A percentile compares a stretch with the other conserved stretches of the same genome.
phyloP scores from a whole-genome alignment of 768 basidiomycete genomes.

The Sutorius australiensis region DNA sequence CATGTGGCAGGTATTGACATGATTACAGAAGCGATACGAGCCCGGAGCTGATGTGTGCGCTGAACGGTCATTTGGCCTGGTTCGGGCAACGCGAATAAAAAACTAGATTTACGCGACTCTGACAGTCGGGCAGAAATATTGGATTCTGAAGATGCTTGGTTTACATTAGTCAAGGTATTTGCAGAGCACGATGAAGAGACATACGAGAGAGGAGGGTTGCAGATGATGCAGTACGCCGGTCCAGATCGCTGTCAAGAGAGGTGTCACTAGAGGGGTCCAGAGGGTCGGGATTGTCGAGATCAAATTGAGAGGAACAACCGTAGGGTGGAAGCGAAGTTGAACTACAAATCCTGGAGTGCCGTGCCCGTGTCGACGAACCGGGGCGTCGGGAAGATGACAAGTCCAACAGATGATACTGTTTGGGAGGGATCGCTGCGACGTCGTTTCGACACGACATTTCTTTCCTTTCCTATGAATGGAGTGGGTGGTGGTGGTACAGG shows the following conservation, averaged over 20 bases:
- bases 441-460: constrained; percentile 20
- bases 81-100: constrained; percentile 14
- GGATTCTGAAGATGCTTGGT: constrained; percentile 6
- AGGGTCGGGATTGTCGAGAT: not conserved
- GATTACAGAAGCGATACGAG: constrained; percentile 26
- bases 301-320: not conserved
- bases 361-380: constrained; percentile 6
- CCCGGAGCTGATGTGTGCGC: constrained; percentile 24
- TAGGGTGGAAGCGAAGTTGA: constrained; percentile 10
- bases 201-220: constrained; percentile 18
- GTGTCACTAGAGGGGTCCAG: constrained; percentile 11
- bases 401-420: not conserved
- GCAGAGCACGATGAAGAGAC: constrained; percentile 5
- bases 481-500: constrained; percentile 23
- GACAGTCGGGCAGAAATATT: not conserved
- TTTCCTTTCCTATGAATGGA: constrained; percentile 3
- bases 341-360: constrained; percentile 7
- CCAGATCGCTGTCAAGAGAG: constrained; percentile 16
- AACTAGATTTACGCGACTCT: constrained; percentile 10
- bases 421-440: constrained; percentile 2
- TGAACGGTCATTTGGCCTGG: constrained; percentile 26
- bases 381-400: constrained; percentile 1
- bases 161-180: constrained; percentile 3
- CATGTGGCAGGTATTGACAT: constrained; percentile 27
- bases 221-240: constrained; percentile 20